Conservation (phyloP, 371 early-diverging fungal genomes). For the Nosema granulosis region DNA sequence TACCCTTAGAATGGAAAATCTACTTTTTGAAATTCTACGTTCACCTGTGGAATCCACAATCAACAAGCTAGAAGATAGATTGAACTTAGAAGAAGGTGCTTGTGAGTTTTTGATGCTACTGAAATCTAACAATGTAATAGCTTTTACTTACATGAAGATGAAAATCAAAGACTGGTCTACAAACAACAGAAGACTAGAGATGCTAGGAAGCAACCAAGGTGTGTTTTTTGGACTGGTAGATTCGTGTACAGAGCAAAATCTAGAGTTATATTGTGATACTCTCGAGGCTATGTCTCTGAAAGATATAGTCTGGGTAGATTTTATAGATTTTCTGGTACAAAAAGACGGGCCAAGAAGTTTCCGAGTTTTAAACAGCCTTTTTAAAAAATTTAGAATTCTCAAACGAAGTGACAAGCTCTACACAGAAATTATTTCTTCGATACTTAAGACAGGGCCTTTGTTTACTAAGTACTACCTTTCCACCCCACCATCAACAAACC, state of each 20-base stretch:
- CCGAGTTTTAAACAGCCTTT: conserved; percentile 31
- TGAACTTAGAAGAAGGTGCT: conserved; percentile 18
- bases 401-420: conserved; percentile 32
- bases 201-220: background rate
- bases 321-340: conserved; percentile 34
- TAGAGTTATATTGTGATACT: conserved; percentile 21
- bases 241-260: conserved; percentile 10
- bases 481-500: background rate
- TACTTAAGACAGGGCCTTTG: background rate
- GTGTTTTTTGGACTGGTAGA: conserved; percentile 23
- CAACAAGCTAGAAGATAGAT: background rate
- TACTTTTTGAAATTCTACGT: conserved; percentile 24
- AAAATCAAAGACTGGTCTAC: conserved; percentile 30
- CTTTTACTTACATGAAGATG: conserved; percentile 48
- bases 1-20: conserved; percentile 38
- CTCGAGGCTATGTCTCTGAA: conserved; percentile 29
- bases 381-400: conserved; percentile 34
- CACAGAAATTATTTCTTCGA: conserved; percentile 34
- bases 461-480: background rate
- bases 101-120: conserved; percentile 27
- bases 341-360: conserved; percentile 7
- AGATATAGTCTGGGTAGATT: background rate
- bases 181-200: conserved; percentile 6
- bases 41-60: conserved; percentile 11
- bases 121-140: conserved; percentile 30